Evolutionary conservation across 495 filamentous ascomycete genomes (phyloP).

Genomic region (Penicillium macrosclerotiorum): DNA sequence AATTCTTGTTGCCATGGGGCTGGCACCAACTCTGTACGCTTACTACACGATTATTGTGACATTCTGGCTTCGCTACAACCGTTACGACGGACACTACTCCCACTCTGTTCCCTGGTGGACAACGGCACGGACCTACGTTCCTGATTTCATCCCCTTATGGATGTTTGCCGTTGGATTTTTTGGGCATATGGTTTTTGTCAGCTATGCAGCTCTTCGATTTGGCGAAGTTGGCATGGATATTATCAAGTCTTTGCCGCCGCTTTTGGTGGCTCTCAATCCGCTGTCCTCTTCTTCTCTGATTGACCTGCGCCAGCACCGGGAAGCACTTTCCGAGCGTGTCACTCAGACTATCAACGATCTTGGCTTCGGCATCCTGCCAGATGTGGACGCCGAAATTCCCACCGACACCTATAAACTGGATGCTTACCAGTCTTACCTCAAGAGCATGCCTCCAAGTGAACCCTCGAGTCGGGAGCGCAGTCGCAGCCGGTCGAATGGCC

Average conservation of each 20-base stretch:
- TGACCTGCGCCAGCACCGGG: slow-evolving; percentile 66
- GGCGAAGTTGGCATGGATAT: slow-evolving; percentile 96
- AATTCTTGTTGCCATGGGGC: slow-evolving; percentile 83
- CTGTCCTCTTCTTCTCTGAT: slow-evolving; percentile 71
- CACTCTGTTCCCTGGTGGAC: slow-evolving; percentile 31
- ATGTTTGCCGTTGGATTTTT: slow-evolving; percentile 62
- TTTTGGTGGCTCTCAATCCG: slow-evolving; percentile 74
- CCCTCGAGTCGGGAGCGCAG: slow-evolving; percentile 61
- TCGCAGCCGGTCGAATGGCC: slow-evolving; percentile 55
- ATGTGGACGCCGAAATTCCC: slow-evolving; percentile 77
- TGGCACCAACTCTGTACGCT: slow-evolving; percentile 82
- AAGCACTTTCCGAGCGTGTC: slow-evolving; percentile 68
- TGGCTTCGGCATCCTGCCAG: slow-evolving; percentile 86
- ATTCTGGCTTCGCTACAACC: slow-evolving; percentile 72
- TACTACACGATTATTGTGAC: slow-evolving; percentile 72
- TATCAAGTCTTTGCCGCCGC: slow-evolving; percentile 79
- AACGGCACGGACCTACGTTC: slow-evolving; percentile 49
- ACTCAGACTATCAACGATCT: slow-evolving; percentile 83
- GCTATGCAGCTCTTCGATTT: slow-evolving; percentile 84
- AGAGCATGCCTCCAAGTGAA: slow-evolving; percentile 28
- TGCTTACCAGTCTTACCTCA: slow-evolving; percentile 30
- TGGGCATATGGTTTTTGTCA: slow-evolving; percentile 76
- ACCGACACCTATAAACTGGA: slow-evolving; percentile 46
- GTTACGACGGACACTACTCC: slow-evolving; percentile 61
- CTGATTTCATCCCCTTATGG: slow-evolving; percentile 70